phyloP scores from a whole-genome alignment of 2,329 filamentous ascomycete species.

The Colletotrichum salicis region DNA sequence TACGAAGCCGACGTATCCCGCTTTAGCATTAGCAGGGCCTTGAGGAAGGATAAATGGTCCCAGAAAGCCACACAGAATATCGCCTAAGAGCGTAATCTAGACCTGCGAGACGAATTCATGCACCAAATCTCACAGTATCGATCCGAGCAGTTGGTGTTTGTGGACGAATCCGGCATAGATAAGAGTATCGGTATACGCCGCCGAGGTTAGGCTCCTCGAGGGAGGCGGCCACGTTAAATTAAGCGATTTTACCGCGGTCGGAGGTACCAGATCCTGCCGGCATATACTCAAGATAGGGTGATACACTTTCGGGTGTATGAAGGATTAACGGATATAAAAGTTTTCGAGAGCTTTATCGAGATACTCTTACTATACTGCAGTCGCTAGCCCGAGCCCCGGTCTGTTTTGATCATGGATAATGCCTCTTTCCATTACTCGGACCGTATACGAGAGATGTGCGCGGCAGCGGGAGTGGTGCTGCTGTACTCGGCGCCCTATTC shows the following conservation, averaged over 20 bases:
- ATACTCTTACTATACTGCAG: slow-evolving; percentile 45
- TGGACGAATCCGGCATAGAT: slow-evolving; percentile 51
- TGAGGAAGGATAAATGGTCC: neutral
- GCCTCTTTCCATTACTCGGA: slow-evolving; percentile 44
- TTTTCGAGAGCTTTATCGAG: slow-evolving; percentile 44
- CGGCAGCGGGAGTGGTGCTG: slow-evolving; percentile 33
- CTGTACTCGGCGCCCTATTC: slow-evolving; percentile 37
- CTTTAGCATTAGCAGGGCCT: slow-evolving; percentile 2
- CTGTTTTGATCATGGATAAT: slow-evolving; percentile 49
- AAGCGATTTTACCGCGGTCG: slow-evolving; percentile 38
- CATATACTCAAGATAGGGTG: slow-evolving; percentile 43
- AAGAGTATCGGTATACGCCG: slow-evolving; percentile 47
- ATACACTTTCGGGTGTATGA: slow-evolving; percentile 38
- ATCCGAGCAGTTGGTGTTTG: slow-evolving; percentile 48
- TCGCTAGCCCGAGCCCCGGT: slow-evolving; percentile 46
- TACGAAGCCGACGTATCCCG: slow-evolving; percentile 10
- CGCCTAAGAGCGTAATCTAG: slow-evolving; percentile 14
- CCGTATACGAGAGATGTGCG: slow-evolving; percentile 41
- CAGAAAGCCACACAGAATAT: slow-evolving; percentile 15
- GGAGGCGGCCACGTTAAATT: slow-evolving; percentile 42
- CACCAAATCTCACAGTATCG: slow-evolving; percentile 45
- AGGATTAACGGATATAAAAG: slow-evolving; percentile 31
- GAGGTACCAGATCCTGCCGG: slow-evolving; percentile 42
- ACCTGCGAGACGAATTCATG: slow-evolving; percentile 49
- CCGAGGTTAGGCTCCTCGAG: slow-evolving; percentile 48